Evolutionary conservation across 2,329 filamentous ascomycete species (phyloP), one percentile per base, ranked within the genome.

Genomic region (Aureobasidium sp.): DNA sequence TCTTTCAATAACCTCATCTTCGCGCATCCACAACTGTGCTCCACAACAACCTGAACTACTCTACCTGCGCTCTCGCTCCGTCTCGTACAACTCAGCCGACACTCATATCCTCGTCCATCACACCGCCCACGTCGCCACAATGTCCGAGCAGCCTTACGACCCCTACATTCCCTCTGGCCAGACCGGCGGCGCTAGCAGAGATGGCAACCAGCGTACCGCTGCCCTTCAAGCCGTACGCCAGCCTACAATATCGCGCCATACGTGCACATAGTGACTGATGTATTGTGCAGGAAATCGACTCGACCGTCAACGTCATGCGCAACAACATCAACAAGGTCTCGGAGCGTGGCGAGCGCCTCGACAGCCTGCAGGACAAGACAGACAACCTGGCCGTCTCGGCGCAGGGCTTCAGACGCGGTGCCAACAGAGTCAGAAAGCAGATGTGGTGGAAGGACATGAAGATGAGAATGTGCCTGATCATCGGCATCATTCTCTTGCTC

Each of bases 401-500:
- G 64, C 91, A 96, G 76, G 91, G 91, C 66, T 99, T 99, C 85
- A 90, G 92, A 72, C 88, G 92, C 68, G 93, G 94, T 67, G 94
- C 95, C 77, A 99, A 97, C 82, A 84, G 91, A 71, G 93, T 99
- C 70, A 87, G 94, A 77, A 81, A 81, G 77, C 87, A 96, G 78
- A 97, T 97, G 93, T 97, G 93, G 93, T 97, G 92, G 93, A 97
- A 97, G 84, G 93, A 97, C 74, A 96, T 97, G 91, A 97, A 97
- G 86, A 99, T 99, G 94, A 87, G 94, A 77, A 94, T 97, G 82
- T 97, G 93, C 79, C 82, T 99, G 70, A 89, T 96, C 73, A 82
- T 87, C 64, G 94, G 92, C 72, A 89, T 99, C 77, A 88, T 97
- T 75, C 84, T 97, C 69, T 82, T 99, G 70, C 84, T 99, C 68